Evolutionary conservation across 495 filamentous ascomycete species (phyloP), one percentile per base, ranked within the genome.

Genomic region (Aspergillus kassunensis): DNA sequence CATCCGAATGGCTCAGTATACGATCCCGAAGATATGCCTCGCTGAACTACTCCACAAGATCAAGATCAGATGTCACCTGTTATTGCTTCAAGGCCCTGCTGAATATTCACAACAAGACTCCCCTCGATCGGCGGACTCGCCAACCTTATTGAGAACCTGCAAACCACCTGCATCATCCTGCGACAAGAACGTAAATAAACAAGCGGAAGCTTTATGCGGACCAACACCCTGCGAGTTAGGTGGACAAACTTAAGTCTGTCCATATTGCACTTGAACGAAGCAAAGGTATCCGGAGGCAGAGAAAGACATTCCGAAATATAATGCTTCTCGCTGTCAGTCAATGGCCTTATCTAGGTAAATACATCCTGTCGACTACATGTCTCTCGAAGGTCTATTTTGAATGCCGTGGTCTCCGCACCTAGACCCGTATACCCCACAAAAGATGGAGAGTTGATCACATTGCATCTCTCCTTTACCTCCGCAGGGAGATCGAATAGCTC

Each of bases 1-100:
- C 91, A 66, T 96, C 91, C 3, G 86, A 86, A 71, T 97, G 91
- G 56, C 86, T 89, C 72, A 90, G 87, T 48, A 96, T 80, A n/a
- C 91, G 73, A 69, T 96, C 96, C 65, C 85, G 77, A 58, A 78
- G 55, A 35, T 76, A 71, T 16, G 75, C 75, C 57, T 78, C 75
- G 1, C 75, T 73, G 33, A 78, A 73, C 69, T 77, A 36, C 4
- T 10, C 3, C 2, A 47, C 56, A 15, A 60, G 45, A 9, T 15
- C 9, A 19, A 35, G 82, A 80, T 62, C 91, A 95, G 7, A 96
- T 87, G 0, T 91, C 91, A 11, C 82, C 84, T 8, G 91, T 96
- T 44, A 97, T 77, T 2, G 91, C 91, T 66, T 97, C 91, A 25
- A 97, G 77, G 1, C 91, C 91, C 65, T 96, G 92, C 5, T 92